These are phyloP conservation scores for Tephrocybe sp. DNA, from an alignment of 768 basidiomycete species.

Conservation along the genomic window DNA sequence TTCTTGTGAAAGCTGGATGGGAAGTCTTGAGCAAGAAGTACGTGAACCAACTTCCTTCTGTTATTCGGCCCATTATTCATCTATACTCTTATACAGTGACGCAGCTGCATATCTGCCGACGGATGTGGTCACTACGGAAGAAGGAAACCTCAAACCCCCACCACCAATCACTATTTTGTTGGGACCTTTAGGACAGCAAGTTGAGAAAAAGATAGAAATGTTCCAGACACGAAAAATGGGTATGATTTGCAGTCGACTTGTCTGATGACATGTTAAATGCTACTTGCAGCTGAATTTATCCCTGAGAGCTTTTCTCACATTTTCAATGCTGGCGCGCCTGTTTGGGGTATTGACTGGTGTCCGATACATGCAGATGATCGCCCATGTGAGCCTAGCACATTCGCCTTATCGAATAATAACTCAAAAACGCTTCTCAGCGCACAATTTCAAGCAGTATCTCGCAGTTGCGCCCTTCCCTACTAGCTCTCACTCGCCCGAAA, in stretches of 20 bases:
- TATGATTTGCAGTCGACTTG: constrained; percentile 28
- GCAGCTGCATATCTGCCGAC: constrained; percentile 60
- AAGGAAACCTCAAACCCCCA: constrained; percentile 48
- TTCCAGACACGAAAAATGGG: constrained; percentile 59
- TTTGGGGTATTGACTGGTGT: constrained; percentile 95
- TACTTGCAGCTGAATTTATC: constrained; percentile 51
- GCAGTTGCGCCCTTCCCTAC: constrained; percentile 79
- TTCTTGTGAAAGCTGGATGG: constrained; percentile 44
- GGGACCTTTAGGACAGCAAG: constrained; percentile 60
- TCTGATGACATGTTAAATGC: neutral
- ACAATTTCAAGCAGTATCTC: constrained; percentile 69
- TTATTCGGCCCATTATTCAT: constrained; percentile 2
- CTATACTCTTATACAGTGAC: constrained; percentile 36
- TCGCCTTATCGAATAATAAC: neutral
- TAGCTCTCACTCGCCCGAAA: constrained; percentile 55
- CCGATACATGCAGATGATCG: constrained; percentile 66
- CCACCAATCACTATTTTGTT: constrained; percentile 60
- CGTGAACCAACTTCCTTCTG: constrained; percentile 21
- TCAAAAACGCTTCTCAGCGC: constrained; percentile 44
- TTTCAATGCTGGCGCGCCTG: constrained; percentile 85
- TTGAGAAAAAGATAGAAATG: constrained; percentile 43
- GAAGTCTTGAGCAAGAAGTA: constrained; percentile 46
- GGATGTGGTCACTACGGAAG: constrained; percentile 45
- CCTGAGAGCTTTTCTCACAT: constrained; percentile 61
- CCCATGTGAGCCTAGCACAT: constrained; percentile 36